Base-by-base conservation (phyloP, 495 filamentous ascomycete genomes). In the Aspergillus campestris region DNA sequence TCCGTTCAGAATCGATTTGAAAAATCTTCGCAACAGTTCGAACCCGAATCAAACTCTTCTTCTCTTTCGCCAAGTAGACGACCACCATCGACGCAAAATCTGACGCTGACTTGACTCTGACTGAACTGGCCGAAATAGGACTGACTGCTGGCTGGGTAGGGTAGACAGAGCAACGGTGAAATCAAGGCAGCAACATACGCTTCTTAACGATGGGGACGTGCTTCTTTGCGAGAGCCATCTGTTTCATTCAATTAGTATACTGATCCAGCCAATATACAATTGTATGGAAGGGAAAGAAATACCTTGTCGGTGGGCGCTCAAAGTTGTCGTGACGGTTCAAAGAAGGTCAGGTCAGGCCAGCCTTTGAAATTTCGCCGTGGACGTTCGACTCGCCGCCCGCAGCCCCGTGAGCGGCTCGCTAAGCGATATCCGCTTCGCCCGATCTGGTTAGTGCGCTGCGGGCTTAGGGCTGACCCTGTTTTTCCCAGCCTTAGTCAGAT, bases 141-240 rank as follows among this genome's bases (percentile, higher is more conserved):
- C n/a, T 33, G 34, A 15, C 41, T 44, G 18, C 13, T 33, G 31
- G n/a, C n/a, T 18, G 38, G 38, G 14, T 38, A 28, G 46, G 38
- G 10, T 33, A 40, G 45, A 47, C 30, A 31, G 11, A 40, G 18
- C 18, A 24, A 24, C 18, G 18, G 2, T 7, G 48, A 44, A 39
- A 31, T 24, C 18, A 40, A 54, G 54, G 53, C 51, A 55, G 49
- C 37, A 31, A 86, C 86, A 69, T 89, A 91, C 87, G 87, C 87
- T 98, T 98, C 85, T 98, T 98, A 59, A 98, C 85, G 79, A 98
- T 97, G 64, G 89, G 87, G 66, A 98, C 79, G 75, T 96, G 91
- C 77, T 92, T 91, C 86, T 94, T 95, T 70, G 91, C 88, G 79
- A 89, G 78, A 76, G 87, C 87, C 92, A 98, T 97, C 89, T 97